Percentiles rank a stretch among this genome's conserved stretches.
Evolutionary conservation across 163 green algal species (phyloP).

Genomic region (Volvox carteri): DNA sequence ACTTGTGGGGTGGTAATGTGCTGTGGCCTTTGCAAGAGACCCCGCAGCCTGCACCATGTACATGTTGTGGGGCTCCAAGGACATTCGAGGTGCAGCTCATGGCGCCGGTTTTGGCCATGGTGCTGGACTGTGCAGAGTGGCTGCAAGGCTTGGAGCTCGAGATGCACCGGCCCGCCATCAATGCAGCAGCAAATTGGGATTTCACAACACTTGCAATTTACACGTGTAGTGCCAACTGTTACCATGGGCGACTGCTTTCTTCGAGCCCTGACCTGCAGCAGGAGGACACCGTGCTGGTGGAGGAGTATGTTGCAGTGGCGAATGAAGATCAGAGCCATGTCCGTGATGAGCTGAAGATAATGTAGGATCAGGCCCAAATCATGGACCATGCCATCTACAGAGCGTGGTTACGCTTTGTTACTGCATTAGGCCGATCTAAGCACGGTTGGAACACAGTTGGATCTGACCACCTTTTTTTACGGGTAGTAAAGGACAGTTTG

Average conservation of each 20-base stretch:
- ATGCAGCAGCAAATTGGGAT: conserved; percentile 67
- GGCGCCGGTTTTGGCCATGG: conserved; percentile 61
- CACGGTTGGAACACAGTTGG: background rate
- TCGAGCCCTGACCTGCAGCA: background rate
- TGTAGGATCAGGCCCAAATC: background rate
- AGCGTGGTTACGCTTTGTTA: background rate
- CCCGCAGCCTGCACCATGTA: conserved; percentile 54
- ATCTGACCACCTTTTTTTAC: background rate
- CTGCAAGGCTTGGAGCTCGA: conserved; percentile 4
- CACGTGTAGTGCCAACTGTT: conserved; percentile 59
- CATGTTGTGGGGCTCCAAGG: conserved; percentile 49
- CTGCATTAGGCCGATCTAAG: background rate
- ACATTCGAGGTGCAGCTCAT: conserved; percentile 71
- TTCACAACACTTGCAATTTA: conserved; percentile 65
- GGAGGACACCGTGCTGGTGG: background rate
- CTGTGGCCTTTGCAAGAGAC: conserved; percentile 57
- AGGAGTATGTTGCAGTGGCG: conserved; percentile 60
- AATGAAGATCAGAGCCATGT: conserved; percentile 65
- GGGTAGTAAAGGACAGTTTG: background rate
- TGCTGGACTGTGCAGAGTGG: conserved; percentile 60
- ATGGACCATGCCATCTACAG: background rate
- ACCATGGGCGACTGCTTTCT: background rate
- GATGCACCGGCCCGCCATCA: conserved; percentile 18
- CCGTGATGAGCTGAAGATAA: conserved; percentile 31
- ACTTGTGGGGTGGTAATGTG: conserved; percentile 18